These are phyloP conservation scores for Chalciporus sphaerocephalus DNA, from an alignment of 768 basidiomycete genomes.

Conservation along the genomic window DNA sequence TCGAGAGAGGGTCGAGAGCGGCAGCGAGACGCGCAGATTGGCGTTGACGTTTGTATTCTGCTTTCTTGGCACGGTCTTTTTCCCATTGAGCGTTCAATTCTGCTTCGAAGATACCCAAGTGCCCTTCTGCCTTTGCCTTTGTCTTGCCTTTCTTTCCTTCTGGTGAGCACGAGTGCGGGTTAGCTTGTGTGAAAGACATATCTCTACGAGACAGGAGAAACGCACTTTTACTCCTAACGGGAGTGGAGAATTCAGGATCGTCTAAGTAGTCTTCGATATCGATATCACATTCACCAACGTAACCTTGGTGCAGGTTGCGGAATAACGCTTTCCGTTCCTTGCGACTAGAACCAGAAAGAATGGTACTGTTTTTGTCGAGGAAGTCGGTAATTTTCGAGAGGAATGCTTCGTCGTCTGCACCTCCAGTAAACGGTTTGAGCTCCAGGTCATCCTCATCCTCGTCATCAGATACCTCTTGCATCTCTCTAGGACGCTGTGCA, in stretches of 20 bases:
- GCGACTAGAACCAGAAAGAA: constrained; percentile 41
- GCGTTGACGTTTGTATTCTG: constrained; percentile 63
- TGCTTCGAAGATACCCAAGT: constrained; percentile 38
- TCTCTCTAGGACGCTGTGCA: constrained; percentile 10
- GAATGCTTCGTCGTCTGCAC: constrained; percentile 56
- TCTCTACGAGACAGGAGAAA: constrained; percentile 10
- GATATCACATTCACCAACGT: constrained; percentile 40
- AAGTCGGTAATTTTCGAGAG: constrained; percentile 50
- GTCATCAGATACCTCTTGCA: constrained; percentile 12
- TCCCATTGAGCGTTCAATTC: constrained; percentile 71
- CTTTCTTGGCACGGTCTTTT: constrained; percentile 80
- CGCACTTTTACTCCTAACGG: constrained; percentile 46
- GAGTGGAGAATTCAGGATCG: constrained; percentile 20
- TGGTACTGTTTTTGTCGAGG: constrained; percentile 54
- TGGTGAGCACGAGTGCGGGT: too few species aligned
- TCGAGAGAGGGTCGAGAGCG: constrained; percentile 59
- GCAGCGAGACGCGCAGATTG: constrained; percentile 49
- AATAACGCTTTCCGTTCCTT: constrained; percentile 56
- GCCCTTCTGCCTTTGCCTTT: background rate
- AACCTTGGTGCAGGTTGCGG: constrained; percentile 55
- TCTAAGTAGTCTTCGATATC: constrained; percentile 28
- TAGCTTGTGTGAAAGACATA: background rate
- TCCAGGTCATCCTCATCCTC: constrained; percentile 33
- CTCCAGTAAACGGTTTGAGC: constrained; percentile 32
- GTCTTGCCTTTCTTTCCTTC: constrained; percentile 33